A percentile compares a stretch with the other conserved stretches of the same genome.
Conservation (phyloP, 2,329 filamentous ascomycete species). For the Colletotrichum sp. region DNA sequence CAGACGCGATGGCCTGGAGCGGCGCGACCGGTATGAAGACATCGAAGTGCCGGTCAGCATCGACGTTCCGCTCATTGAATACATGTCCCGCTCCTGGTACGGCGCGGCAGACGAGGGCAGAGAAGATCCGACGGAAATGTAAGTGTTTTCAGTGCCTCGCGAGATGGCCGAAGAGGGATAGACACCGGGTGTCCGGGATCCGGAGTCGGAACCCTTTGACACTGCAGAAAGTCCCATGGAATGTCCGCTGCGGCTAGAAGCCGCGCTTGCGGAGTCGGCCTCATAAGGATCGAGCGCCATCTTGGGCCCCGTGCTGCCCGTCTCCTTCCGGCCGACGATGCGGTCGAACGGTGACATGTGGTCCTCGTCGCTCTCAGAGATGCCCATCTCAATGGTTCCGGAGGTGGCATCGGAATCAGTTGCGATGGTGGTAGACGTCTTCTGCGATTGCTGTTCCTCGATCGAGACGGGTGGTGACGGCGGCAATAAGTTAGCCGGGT, state of each 20-base stretch:
- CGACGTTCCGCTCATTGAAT: constrained; percentile 59
- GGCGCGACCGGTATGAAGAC: constrained; percentile 51
- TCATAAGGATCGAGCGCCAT: constrained; percentile 56
- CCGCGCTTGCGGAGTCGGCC: constrained; percentile 67
- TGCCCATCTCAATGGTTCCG: constrained; percentile 59
- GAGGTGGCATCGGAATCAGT: constrained; percentile 60
- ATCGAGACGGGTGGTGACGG: constrained; percentile 84
- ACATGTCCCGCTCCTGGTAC: constrained; percentile 51
- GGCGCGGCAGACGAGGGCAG: constrained; percentile 43
- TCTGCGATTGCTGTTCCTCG: constrained; percentile 68
- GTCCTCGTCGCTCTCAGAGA: constrained; percentile 80
- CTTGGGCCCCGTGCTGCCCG: constrained; percentile 56
- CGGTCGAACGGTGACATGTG: constrained; percentile 77
- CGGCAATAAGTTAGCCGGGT: constrained; percentile 78
- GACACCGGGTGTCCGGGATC: constrained; percentile 55
- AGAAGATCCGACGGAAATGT: constrained; percentile 71
- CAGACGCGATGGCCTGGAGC: constrained; percentile 68
- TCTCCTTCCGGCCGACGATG: constrained; percentile 73
- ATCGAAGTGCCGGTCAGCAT: constrained; percentile 45
- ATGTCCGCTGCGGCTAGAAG: constrained; percentile 59
- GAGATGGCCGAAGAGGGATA: constrained; percentile 58
- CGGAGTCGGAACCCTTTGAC: constrained; percentile 55
- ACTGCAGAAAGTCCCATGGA: constrained; percentile 59
- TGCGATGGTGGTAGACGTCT: constrained; percentile 50
- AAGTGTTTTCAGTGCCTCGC: constrained; percentile 64